phyloP scores from a whole-genome alignment of 2,329 filamentous ascomycete species.

The Beauveria sp. region DNA sequence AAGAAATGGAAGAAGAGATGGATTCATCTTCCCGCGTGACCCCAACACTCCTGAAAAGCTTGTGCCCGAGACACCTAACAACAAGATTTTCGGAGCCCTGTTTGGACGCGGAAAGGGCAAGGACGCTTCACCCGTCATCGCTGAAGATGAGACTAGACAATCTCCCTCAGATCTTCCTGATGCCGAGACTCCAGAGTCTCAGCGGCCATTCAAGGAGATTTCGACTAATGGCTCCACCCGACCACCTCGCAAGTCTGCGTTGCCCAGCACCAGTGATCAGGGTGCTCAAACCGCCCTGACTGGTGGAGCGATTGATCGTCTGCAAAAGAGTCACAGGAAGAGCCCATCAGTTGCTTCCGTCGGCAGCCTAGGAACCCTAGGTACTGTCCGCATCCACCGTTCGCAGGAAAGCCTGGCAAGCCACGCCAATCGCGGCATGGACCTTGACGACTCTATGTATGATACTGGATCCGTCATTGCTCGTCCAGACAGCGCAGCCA shows the following conservation, averaged over 20 bases:
- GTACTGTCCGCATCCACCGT: slow-evolving; percentile 35
- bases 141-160: slow-evolving; percentile 57
- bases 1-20: slow-evolving; percentile 46
- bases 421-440: slow-evolving; percentile 29
- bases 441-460: slow-evolving; percentile 29
- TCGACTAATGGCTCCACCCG: slow-evolving; percentile 47
- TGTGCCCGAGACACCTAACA: slow-evolving; percentile 31
- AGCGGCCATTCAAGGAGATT: slow-evolving; percentile 53
- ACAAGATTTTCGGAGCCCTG: slow-evolving; percentile 34
- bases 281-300: slow-evolving; percentile 78
- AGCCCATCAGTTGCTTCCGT: slow-evolving; percentile 28
- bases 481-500: slow-evolving; percentile 67
- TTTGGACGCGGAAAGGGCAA: slow-evolving; percentile 37
- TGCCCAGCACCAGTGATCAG: slow-evolving; percentile 52
- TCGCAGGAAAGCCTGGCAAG: slow-evolving; percentile 45
- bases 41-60: slow-evolving; percentile 22
- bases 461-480: slow-evolving; percentile 27
- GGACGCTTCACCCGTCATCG: slow-evolving; percentile 41
- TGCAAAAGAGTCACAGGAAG: slow-evolving; percentile 34
- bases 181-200: slow-evolving; percentile 45
- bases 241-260: slow-evolving; percentile 28
- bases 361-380: slow-evolving; percentile 29
- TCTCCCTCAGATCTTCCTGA: slow-evolving; percentile 34
- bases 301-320: slow-evolving; percentile 69
- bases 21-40: slow-evolving; percentile 48